A percentile compares a stretch with the other conserved stretches of the same genome.
These are phyloP conservation scores for Picea mariana DNA, from an alignment of 83 land plant species.

Conservation along the genomic window DNA sequence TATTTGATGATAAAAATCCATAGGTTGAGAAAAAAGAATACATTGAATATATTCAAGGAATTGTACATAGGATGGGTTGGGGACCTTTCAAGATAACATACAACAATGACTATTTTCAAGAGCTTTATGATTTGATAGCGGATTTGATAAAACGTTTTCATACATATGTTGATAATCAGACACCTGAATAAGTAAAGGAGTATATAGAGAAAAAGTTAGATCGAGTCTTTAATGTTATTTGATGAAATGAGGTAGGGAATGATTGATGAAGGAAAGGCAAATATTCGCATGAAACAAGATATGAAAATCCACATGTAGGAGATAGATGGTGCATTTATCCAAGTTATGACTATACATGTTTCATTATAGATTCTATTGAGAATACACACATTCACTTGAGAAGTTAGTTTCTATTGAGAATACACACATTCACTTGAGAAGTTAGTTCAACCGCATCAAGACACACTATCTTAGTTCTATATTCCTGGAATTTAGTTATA, in stretches of 20 bases:
- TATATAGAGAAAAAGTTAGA: slow-evolving; percentile 88
- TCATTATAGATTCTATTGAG: slow-evolving; percentile 96
- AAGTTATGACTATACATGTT: slow-evolving; percentile 97
- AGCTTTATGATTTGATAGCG: slow-evolving; percentile 89
- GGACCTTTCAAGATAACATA: slow-evolving; percentile 99
- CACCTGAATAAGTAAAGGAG: slow-evolving; percentile 91
- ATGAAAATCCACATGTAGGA: slow-evolving; percentile 98
- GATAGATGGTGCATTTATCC: slow-evolving; percentile 99
- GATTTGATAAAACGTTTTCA: slow-evolving; percentile 81
- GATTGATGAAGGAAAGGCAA: slow-evolving; percentile 97
- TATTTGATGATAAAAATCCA: too few relatives aligned
- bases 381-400: slow-evolving; percentile 97
- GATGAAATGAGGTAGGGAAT: slow-evolving; percentile 88
- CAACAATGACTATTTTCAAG: slow-evolving; percentile 94
- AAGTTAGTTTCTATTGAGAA: too few relatives aligned
- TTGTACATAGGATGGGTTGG: too few relatives aligned
- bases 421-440: too few relatives aligned
- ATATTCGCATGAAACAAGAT: slow-evolving; percentile 96
- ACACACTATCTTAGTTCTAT: too few relatives aligned
- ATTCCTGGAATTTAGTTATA: too few relatives aligned
- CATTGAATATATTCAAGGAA: too few relatives aligned
- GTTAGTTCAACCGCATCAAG: too few relatives aligned
- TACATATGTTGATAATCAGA: slow-evolving; percentile 99
- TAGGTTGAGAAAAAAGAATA: too few relatives aligned
- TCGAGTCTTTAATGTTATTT: slow-evolving; percentile 91